These are phyloP conservation scores for Talaromyces sp. DNA, from an alignment of 2,329 filamentous ascomycete genomes.

Conservation along the genomic window DNA sequence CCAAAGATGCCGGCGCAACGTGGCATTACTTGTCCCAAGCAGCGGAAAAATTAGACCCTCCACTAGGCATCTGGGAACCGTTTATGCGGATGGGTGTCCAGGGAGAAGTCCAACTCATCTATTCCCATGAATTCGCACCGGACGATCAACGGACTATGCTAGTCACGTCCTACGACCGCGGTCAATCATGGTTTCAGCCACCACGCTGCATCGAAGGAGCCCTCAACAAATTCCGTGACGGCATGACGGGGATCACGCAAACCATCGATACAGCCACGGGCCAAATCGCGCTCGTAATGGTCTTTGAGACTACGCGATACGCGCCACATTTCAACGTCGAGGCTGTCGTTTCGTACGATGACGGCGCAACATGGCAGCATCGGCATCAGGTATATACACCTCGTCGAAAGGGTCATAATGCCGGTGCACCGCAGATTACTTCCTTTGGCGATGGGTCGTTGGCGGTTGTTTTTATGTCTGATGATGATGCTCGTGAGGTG, in stretches of 20 bases:
- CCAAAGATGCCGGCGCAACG: conserved; percentile 38
- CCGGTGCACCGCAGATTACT: conserved; percentile 45
- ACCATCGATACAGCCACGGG: conserved; percentile 30
- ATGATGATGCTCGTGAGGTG: conserved; percentile 36
- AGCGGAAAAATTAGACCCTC: conserved; percentile 32
- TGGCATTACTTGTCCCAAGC: conserved; percentile 46
- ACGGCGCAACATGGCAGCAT: conserved; percentile 37
- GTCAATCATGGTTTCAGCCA: conserved; percentile 41
- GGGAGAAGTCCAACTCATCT: conserved; percentile 43
- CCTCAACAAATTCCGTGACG: conserved; percentile 37
- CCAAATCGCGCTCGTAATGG: conserved; percentile 36
- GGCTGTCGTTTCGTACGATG: conserved; percentile 44
- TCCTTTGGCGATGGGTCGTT: conserved; percentile 37
- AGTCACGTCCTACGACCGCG: conserved; percentile 42
- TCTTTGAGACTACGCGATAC: conserved; percentile 44
- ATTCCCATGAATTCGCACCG: conserved; percentile 43
- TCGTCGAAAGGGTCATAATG: conserved; percentile 33
- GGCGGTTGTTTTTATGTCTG: conserved; percentile 46
- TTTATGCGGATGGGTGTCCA: conserved; percentile 41
- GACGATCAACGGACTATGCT: conserved; percentile 49
- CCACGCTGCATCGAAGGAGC: conserved; percentile 40
- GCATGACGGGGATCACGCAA: conserved; percentile 43
- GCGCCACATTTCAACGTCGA: conserved; percentile 40
- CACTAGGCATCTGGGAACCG: conserved; percentile 46
- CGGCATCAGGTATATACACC: conserved; percentile 42